Evolutionary conservation across 2,329 filamentous ascomycete genomes (phyloP), one percentile per base, ranked within the genome.

Genomic region (Fusarium scirpi): DNA sequence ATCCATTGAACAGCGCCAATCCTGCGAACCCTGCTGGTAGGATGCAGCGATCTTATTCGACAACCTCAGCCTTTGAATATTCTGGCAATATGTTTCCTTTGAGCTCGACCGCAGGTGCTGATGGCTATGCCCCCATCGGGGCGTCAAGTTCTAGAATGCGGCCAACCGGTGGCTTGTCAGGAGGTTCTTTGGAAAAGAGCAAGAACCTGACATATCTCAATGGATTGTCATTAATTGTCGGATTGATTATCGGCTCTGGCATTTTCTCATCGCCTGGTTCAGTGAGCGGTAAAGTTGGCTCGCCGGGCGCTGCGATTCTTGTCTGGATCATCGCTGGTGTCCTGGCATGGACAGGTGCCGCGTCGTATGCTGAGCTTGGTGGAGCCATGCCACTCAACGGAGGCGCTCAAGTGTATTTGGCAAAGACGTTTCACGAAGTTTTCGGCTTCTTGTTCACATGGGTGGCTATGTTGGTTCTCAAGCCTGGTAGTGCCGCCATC

Each of bases 181-280:
- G 91, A 65, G 91, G 88, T n/a, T 94, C 92, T 43, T 82, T 98
- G 70, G 96, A 99, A 85, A 96, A 94, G 80, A 92, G 97, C 84
- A 99, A 99, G 84, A 97, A 93, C 16, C 82, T 99, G 80, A 98
- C 96, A 29, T 98, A 95, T 78, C 79, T 98, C 48, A 99, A 99
- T 80, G 96, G 96, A 1, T 81, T 99, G 62, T 97, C 94, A 25
- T 85, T 99, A 62, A 92, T 99, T 52, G 88, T 98, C 51, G 95
- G 96, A 2, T 82, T 99, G 69, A 97, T 98, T 73, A 98, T 99
- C 77, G 96, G 96, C 5, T 97, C 93, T 25, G 96, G 95, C 16
- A 98, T 99, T 76, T 99, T 98, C 82, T 97, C 94, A 6, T 97
- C 94, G 24, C 95, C 95, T 0, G 94, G 93, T 58, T 93, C 97